Evolutionary conservation across 2,329 filamentous ascomycete genomes (phyloP), one percentile per base, ranked within the genome.

Genomic region (Aspergillus ochraceoroseus): DNA sequence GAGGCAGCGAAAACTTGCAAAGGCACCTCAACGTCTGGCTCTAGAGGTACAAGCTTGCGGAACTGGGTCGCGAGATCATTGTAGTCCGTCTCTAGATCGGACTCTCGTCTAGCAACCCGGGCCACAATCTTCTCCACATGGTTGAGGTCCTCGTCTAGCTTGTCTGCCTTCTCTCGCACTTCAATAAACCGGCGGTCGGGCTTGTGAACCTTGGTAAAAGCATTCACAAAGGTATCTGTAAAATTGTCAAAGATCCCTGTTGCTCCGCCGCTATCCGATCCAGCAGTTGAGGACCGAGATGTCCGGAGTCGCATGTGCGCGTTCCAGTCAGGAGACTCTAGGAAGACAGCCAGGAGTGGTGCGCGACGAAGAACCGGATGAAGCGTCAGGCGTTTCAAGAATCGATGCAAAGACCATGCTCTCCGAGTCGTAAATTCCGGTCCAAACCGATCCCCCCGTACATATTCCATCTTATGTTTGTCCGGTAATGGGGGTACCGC

Each of bases 391-490:
- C 92, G 85, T 57, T 83, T 80, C 31, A 98, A 76, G 63, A 98
- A 98, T 37, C 92, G 85, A 66, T 94, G 83, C 37, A 98, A 75
- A 3, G 89, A 95, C 71, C 89, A 85, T 35, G 87, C 88, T 53
- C 92, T 81, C 22, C 92, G 82, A 31, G 80, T 75, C 22, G 88
- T 98, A 63, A 98, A 98, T 67, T 96, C 92, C 34, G 83, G 69
- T 6, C 89, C 88, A 66, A 98, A 98, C 48, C 92, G 84, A 70
- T 96, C 90, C 54, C 92, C 92, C 23, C 89, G 85, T 36, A 96
- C 92, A 61, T 96, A 96, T 61, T 95, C 88, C 86, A 98, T 95
- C 68, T 94, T 94, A 73, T 96, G 90, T 74, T 96, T 98, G 69
- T 96, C 92, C 38, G 92, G 92, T 38, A 98, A 74, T 32, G 92